Base-by-base conservation (phyloP, 1,284 basidiomycete genomes). In the Anthracocystis setariae region DNA sequence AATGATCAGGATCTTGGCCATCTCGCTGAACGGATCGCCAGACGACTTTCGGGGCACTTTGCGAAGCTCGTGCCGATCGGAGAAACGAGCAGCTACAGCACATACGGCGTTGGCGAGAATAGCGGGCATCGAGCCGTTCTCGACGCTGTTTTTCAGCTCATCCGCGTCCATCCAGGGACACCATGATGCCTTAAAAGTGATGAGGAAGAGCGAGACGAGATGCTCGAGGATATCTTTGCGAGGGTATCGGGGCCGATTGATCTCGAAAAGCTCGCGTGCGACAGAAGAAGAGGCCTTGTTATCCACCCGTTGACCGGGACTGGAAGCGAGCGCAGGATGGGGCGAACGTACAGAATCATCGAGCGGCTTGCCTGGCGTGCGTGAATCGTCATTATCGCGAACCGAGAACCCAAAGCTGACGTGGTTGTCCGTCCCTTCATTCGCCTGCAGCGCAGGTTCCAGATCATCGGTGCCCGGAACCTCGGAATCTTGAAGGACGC, bases 1-100 rank as follows among this genome's bases (percentile, higher is more conserved):
- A n/a, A 78, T 71, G 48, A 78, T 64, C 39, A 78, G 68, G 20
- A 74, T 69, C 62, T 78, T 78, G 49, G 76, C 71, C 76, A 78
- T 78, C 47, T 78, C 76, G 63, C 70, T 73, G 54, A 78, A 78
- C 0, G 71, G 59, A 38, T 78, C 76, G 29, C 76, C 74, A 2
- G 66, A 64, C n/a, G 65, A 61, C 51, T 74, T 76, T 45, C 72
- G 60, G 12, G 74, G 46, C 23, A 51, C 66, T n/a, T 68, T 63
- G 21, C 57, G 47, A 5, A 78, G 71, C 38, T 78, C 76, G 5
- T 60, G 39, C 8, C 67, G 68, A 50, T 73, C 48, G 5, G 71
- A 74, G 54, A 78, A 78, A 20, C 76, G 63, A 0, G 76, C 76
- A 12, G 76, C 65, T 7, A 78, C 57, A 1, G 76, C 76, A 32